These are phyloP conservation scores for Beta vulgaris DNA, from an alignment of 148 eudicot species.

Conservation along the genomic window DNA sequence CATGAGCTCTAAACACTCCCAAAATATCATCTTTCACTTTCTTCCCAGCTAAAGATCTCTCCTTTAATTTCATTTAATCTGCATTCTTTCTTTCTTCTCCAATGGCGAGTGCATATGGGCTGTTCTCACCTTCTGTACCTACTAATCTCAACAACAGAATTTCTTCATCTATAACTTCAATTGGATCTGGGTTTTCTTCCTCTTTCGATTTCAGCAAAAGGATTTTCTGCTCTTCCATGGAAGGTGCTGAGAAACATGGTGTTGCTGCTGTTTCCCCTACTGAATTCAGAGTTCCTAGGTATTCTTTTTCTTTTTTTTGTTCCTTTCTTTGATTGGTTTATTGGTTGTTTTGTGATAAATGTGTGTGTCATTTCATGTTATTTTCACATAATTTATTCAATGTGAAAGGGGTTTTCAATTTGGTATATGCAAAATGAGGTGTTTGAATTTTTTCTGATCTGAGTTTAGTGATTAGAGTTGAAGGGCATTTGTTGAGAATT, in stretches of 20 bases:
- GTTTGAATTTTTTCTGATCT: conserved; percentile 6
- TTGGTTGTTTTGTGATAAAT: neutral
- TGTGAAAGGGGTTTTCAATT: neutral
- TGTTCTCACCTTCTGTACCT: conserved; percentile 10
- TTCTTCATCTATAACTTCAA: conserved; percentile 8
- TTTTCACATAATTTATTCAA: neutral
- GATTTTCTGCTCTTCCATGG: conserved; percentile 40
- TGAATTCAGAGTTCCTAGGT: conserved; percentile 51
- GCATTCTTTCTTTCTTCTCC: neutral
- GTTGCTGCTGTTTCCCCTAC: conserved; percentile 32
- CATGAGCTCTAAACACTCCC: neutral
- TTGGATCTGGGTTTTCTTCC: conserved; percentile 46
- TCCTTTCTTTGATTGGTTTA: neutral
- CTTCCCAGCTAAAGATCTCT: neutral
- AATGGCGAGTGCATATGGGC: conserved; percentile 15
- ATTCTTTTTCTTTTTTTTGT: conserved; percentile 1
- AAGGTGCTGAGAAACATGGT: conserved; percentile 26
- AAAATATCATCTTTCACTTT: neutral
- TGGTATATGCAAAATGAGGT: neutral
- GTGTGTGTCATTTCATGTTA: conserved; percentile 1
- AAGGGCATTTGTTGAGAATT: neutral
- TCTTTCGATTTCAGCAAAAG: conserved; percentile 31
- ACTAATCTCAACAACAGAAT: conserved; percentile 10
- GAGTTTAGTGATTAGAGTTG: neutral
- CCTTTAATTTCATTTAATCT: neutral